phyloP scores from a whole-genome alignment of 2,329 filamentous ascomycete species.

The Tolypocladium inflatum region DNA sequence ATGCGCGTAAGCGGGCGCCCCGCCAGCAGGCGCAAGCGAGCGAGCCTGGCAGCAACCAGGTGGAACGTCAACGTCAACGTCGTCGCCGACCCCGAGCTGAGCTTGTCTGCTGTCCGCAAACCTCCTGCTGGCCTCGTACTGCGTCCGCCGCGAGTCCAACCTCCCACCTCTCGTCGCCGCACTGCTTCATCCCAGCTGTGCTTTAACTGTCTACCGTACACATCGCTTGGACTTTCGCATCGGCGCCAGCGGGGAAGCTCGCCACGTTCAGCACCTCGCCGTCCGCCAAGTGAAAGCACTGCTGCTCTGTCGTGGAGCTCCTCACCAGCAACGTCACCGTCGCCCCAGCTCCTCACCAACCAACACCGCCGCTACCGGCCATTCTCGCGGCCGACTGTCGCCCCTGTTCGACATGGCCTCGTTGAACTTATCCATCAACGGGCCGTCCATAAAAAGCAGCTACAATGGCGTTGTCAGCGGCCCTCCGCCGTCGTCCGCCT shows the following conservation, averaged over 20 bases:
- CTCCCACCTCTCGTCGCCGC: not conserved
- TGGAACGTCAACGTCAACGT: slow-evolving; percentile 9
- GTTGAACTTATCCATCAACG: slow-evolving; percentile 70
- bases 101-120: slow-evolving; percentile 4
- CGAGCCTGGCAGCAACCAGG: not conserved
- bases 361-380: not conserved
- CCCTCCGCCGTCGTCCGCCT: slow-evolving; percentile 43
- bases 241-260: not conserved
- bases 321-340: not conserved
- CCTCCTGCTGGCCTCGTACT: slow-evolving; percentile 3
- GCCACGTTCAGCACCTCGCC: not conserved
- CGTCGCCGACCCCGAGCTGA: slow-evolving; percentile 7
- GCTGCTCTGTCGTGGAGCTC: not conserved
- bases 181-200: not conserved
- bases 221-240: not conserved
- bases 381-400: not conserved
- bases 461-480: slow-evolving; percentile 52
- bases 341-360: not conserved
- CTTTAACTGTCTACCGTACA: not conserved
- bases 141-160: slow-evolving; percentile 3
- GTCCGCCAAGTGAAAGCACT: not conserved
- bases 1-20: slow-evolving; percentile 3
- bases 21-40: slow-evolving; percentile 3
- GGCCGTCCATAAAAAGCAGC: slow-evolving; percentile 76
- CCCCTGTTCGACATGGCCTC: slow-evolving; percentile 54